Base-by-base conservation (phyloP, 2,329 filamentous ascomycete genomes). In the Volutella citrinella region DNA sequence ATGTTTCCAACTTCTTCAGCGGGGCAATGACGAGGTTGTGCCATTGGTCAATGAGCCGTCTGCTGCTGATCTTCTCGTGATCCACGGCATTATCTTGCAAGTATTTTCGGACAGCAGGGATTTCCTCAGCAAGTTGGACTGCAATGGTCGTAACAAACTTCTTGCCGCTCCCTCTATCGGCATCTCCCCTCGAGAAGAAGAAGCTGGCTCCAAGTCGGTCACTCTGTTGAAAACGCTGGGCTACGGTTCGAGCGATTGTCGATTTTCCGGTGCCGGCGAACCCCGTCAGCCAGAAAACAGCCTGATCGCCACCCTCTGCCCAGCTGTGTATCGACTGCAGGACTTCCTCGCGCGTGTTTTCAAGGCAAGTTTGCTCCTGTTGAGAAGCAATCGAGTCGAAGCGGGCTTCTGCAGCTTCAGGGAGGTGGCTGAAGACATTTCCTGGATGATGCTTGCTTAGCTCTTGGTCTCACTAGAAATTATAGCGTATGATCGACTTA, bases 221-320 rank as follows among this genome's bases (percentile, higher is more conserved):
- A 3, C 15, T 10, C 15, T 27, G 9, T 7, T 13, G 9, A 4
- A 20, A 27, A 23, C 6, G 7, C 6, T 8, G 35, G 38, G 34
- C 76, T 78, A 47, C 63, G 62, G 45, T 65, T 58, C 59, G 54
- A 22, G 30, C 54, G 7, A 65, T 60, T 10, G 59, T 66, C 3
- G 36, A 39, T 19, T 39, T 39, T 17, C 36, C 27, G 3, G 31
- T 39, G 9, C 36, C 36, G 3, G 36, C 63, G 7, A 63, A 61
- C 5, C 60, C 61, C 12, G 56, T 59, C 2, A 66, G 50, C 61
- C 55, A 65, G 31, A 61, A 61, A 5, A 65, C 47, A 14, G 41
- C 15, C 22, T 60, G 36, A 10, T 43, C 14, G 7, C 36, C 39
- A 16, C 50, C 35, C 4, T 49, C 32, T 7, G 38, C 45, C 63